phyloP scores from a whole-genome alignment of 202 grass and related monocot genomes.

The Saccharum hybrid region DNA sequence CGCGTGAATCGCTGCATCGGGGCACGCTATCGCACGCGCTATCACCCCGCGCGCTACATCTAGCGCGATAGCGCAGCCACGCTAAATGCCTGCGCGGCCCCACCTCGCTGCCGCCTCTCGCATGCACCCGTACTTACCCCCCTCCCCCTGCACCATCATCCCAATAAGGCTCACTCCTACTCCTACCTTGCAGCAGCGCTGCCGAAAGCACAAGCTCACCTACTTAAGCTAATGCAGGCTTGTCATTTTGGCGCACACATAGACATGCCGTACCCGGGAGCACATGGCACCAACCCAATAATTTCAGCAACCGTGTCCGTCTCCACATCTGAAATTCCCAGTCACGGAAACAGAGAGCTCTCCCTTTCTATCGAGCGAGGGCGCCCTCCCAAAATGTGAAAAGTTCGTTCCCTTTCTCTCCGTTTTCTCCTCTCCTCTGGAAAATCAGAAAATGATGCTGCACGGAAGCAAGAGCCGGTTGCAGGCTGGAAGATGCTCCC shows the following conservation, averaged over 20 bases:
- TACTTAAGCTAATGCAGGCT: conserved; percentile 22
- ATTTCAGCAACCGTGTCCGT: conserved; percentile 5
- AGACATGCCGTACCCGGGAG: conserved; percentile 9
- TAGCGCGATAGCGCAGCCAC: too few relatives aligned
- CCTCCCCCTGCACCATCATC: too few relatives aligned
- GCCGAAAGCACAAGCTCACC: conserved; percentile 41
- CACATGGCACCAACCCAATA: conserved; percentile 41
- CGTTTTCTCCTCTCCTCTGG: background rate
- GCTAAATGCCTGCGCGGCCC: too few relatives aligned
- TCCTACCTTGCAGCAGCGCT: background rate
- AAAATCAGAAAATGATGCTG: background rate
- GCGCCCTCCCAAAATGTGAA: too few relatives aligned
- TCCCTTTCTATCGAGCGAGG: too few relatives aligned
- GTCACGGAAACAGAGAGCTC: background rate
- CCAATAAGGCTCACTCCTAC: too few relatives aligned
- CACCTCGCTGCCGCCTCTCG: too few relatives aligned
- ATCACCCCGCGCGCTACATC: too few relatives aligned
- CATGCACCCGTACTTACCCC: too few relatives aligned
- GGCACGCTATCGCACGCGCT: too few relatives aligned
- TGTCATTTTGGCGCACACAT: conserved; percentile 3
- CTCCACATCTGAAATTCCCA: background rate
- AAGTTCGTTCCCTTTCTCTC: background rate
- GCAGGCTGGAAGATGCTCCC: conserved; percentile 39
- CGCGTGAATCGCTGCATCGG: too few relatives aligned
- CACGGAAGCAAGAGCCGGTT: background rate